A percentile compares a stretch with the other conserved stretches of the same genome.
Conservation (phyloP, 768 basidiomycete species). For the Cystofilobasidium macerans region DNA sequence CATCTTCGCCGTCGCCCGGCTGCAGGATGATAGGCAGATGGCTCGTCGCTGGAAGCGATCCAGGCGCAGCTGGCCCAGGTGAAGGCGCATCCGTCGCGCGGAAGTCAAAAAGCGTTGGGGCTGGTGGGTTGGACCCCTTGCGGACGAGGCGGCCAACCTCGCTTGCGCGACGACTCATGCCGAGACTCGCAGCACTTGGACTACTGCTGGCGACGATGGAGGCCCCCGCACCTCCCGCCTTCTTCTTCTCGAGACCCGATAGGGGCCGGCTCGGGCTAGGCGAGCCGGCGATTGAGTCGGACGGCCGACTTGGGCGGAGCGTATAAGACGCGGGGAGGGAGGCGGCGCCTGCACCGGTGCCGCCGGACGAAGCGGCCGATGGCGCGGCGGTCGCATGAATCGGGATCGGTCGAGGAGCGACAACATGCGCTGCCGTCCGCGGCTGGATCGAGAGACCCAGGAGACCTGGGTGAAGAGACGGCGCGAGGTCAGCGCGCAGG, state of each 20-base stretch:
- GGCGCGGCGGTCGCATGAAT: not conserved
- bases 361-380: not conserved
- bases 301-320: not conserved
- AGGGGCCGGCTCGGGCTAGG: not conserved
- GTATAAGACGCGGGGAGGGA: not conserved
- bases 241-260: constrained; percentile 20
- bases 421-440: not conserved
- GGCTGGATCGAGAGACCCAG: not conserved
- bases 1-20: constrained; percentile 22
- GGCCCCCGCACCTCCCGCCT: constrained; percentile 6
- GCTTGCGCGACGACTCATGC: constrained; percentile 14
- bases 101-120: constrained; percentile 11
- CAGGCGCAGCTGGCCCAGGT: not conserved
- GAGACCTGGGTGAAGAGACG: not conserved
- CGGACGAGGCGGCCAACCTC: not conserved
- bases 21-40: constrained; percentile 12
- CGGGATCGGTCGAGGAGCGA: not conserved
- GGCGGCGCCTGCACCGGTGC: not conserved
- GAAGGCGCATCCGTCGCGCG: not conserved
- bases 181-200: not conserved
- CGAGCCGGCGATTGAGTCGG: not conserved
- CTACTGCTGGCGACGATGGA: not conserved
- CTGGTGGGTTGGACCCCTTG: constrained; percentile 5
- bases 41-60: not conserved
- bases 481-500: no score